These are phyloP conservation scores for Tilletiaria anomala DNA, from an alignment of 1,284 basidiomycete genomes.

Conservation along the genomic window DNA sequence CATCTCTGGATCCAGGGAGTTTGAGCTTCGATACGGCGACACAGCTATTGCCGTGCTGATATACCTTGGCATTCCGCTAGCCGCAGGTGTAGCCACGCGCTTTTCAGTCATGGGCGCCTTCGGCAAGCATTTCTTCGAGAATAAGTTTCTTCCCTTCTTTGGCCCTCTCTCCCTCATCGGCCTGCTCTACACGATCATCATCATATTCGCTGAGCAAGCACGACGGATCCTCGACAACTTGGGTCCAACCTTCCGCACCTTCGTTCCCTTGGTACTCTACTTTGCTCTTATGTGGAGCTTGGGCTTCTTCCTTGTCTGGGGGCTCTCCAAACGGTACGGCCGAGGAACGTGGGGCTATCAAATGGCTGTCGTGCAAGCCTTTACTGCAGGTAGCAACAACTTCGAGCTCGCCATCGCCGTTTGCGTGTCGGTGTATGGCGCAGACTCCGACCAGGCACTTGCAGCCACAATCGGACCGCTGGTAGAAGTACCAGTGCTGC, in stretches of 20 bases:
- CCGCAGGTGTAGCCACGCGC: conserved; percentile 56
- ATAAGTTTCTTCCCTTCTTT: conserved; percentile 55
- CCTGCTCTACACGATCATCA: conserved; percentile 51
- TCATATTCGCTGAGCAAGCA: conserved; percentile 59
- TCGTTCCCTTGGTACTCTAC: conserved; percentile 60
- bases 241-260: conserved; percentile 35
- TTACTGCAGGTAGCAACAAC: conserved; percentile 46
- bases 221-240: conserved; percentile 25
- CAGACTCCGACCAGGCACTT: conserved; percentile 15
- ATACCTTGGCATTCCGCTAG: conserved; percentile 51
- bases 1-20: too few relatives aligned
- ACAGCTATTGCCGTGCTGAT: conserved; percentile 61
- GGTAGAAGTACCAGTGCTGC: conserved; percentile 51
- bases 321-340: conserved; percentile 10
- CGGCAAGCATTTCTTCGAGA: conserved; percentile 46
- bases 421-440: conserved; percentile 55
- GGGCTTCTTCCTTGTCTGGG: conserved; percentile 43
- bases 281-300: conserved; percentile 62
- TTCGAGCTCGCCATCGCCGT: conserved; percentile 62
- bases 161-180: conserved; percentile 54
- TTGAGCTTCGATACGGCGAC: conserved; percentile 52
- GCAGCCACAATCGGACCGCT: conserved; percentile 26
- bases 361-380: conserved; percentile 42
- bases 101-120: conserved; percentile 46
- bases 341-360: conserved; percentile 34